phyloP scores from a whole-genome alignment of 768 basidiomycete species.

The Hygrophorus russula region DNA sequence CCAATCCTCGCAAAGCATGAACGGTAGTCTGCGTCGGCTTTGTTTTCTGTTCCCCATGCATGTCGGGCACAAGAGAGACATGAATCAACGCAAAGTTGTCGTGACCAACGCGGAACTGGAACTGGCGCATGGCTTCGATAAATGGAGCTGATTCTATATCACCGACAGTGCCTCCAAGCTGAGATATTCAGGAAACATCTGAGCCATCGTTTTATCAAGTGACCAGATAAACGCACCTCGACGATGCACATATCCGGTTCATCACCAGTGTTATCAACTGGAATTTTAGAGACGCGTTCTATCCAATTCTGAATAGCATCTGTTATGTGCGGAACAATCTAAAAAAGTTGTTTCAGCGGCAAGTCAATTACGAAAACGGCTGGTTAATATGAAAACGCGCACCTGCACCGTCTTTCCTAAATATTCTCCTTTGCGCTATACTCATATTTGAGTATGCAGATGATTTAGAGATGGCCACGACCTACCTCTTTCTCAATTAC shows the following conservation, averaged over 20 bases:
- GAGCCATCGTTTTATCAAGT: not conserved
- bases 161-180: constrained; percentile 97
- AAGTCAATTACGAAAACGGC: not conserved
- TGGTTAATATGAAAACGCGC: constrained; percentile 9
- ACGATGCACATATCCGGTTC: constrained; percentile 96
- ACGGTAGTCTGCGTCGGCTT: constrained; percentile 98
- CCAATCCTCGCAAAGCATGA: constrained; percentile 84
- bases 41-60: constrained; percentile 98
- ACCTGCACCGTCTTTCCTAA: constrained; percentile 97
- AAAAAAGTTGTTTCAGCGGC: not conserved
- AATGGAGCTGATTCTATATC: constrained; percentile 99
- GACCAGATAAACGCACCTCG: constrained; percentile 44
- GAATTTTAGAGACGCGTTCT: constrained; percentile 85
- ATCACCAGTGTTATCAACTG: constrained; percentile 88
- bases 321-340: constrained; percentile 95
- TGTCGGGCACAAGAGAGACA: constrained; percentile 95
- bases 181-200: not conserved
- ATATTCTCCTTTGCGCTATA: constrained; percentile 76
- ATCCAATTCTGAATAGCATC: constrained; percentile 99
- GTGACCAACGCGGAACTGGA: constrained; percentile 95
- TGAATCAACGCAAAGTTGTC: constrained; percentile 96
- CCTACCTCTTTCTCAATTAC: constrained; percentile 95
- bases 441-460: not conserved
- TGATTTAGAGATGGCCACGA: constrained; percentile 66
- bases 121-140: constrained; percentile 98